Evolutionary conservation across 108 stramenopile genomes (phyloP).

Genomic region (Bacterosira constricta): DNA sequence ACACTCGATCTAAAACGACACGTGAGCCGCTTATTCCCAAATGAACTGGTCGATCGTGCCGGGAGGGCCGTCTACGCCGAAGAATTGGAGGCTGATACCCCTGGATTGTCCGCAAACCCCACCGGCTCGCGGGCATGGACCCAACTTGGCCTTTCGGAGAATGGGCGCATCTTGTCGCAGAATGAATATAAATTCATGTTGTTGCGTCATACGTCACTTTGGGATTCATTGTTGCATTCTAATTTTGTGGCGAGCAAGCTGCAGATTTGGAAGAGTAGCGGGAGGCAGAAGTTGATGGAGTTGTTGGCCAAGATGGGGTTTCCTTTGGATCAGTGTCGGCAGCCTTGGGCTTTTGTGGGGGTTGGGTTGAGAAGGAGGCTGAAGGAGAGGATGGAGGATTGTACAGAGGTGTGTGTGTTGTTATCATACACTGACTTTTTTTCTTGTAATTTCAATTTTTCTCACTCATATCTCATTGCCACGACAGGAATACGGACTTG

Average conservation of each 20-base stretch:
- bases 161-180: slow-evolving; percentile 77
- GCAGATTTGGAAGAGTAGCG: slow-evolving; percentile 67
- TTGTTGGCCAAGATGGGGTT: slow-evolving; percentile 90
- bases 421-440: background rate
- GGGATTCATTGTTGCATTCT: slow-evolving; percentile 80
- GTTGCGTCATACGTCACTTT: slow-evolving; percentile 75
- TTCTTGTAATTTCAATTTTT: background rate
- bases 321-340: slow-evolving; percentile 77
- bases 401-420: slow-evolving; percentile 63
- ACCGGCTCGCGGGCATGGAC: slow-evolving; percentile 43
- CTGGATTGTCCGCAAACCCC: background rate
- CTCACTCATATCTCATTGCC: background rate
- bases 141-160: slow-evolving; percentile 69
- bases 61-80: slow-evolving; percentile 75
- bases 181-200: slow-evolving; percentile 82
- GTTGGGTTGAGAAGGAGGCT: slow-evolving; percentile 67
- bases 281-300: slow-evolving; percentile 70
- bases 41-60: slow-evolving; percentile 64
- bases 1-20: slow-evolving; percentile 56
- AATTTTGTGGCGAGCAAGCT: slow-evolving; percentile 71
- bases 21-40: slow-evolving; percentile 68
- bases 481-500: slow-evolving; percentile 76
- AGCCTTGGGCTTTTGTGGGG: slow-evolving; percentile 84
- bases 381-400: slow-evolving; percentile 56
- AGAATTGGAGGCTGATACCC: slow-evolving; percentile 42